Evolutionary conservation across 768 basidiomycete species (phyloP).

Genomic region (Clitopilus hobsonii): DNA sequence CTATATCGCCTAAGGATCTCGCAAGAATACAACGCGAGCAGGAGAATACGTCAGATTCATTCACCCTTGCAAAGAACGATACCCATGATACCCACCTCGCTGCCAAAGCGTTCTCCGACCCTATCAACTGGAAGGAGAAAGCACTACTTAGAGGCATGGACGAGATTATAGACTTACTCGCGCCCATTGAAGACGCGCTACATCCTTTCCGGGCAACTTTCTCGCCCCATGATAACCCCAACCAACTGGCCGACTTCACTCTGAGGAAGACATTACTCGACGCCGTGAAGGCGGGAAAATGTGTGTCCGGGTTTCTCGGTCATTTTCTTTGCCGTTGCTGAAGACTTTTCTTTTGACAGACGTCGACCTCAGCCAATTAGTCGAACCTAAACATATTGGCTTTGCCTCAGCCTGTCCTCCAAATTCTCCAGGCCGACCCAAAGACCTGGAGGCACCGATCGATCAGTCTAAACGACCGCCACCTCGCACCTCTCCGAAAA

Average conservation of each 20-base stretch:
- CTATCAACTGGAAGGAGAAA: slow-evolving; percentile 16
- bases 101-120: slow-evolving; percentile 16
- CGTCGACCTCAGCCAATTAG: slow-evolving; percentile 13
- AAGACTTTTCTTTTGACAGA: slow-evolving; percentile 8
- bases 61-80: slow-evolving; percentile 35
- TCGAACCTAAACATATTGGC: slow-evolving; percentile 13
- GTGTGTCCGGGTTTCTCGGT: slow-evolving; percentile 15
- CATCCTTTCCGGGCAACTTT: slow-evolving; percentile 38
- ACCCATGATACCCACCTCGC: slow-evolving; percentile 14
- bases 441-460: slow-evolving; percentile 15
- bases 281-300: slow-evolving; percentile 24
- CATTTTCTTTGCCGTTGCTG: not conserved
- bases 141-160: slow-evolving; percentile 16
- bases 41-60: slow-evolving; percentile 34
- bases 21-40: slow-evolving; percentile 28
- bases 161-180: slow-evolving; percentile 26
- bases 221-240: slow-evolving; percentile 34
- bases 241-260: slow-evolving; percentile 26
- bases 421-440: slow-evolving; percentile 21
- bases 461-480: slow-evolving; percentile 16
- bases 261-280: slow-evolving; percentile 23
- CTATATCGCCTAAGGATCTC: slow-evolving; percentile 43
- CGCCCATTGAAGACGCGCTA: slow-evolving; percentile 30
- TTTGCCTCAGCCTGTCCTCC: slow-evolving; percentile 25
- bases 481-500: slow-evolving; percentile 15